These are phyloP conservation scores for Nelumbo lutea DNA, from an alignment of 164 flowering plant genomes.

Conservation along the genomic window DNA sequence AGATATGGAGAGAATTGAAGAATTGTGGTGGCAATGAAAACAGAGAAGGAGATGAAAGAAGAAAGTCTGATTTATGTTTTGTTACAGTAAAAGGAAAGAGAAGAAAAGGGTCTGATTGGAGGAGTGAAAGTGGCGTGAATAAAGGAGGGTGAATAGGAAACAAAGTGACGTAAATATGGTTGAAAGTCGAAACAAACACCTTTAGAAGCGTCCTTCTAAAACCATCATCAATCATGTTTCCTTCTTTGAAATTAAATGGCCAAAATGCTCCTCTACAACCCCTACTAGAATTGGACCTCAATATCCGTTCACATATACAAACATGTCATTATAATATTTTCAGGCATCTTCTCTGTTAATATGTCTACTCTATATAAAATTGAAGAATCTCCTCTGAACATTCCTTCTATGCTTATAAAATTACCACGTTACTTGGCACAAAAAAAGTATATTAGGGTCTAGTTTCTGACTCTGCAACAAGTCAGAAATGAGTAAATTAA, in stretches of 20 bases:
- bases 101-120: conserved; percentile 11
- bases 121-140: conserved; percentile 49
- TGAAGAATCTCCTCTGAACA: background rate
- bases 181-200: conserved; percentile 12
- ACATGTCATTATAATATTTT: background rate
- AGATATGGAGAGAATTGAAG: background rate
- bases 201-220: conserved; percentile 23
- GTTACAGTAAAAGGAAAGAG: background rate
- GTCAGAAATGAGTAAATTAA: too few species aligned
- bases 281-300: background rate
- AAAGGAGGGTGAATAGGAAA: conserved; percentile 26
- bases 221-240: conserved; percentile 4
- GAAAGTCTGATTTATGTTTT: background rate
- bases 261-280: background rate
- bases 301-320: background rate
- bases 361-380: background rate
- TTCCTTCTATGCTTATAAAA: too few species aligned
- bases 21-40: conserved; percentile 8
- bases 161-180: conserved; percentile 18
- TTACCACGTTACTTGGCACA: too few species aligned
- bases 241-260: background rate
- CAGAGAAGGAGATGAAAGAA: conserved; percentile 7
- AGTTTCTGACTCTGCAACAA: too few species aligned
- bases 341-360: too few species aligned
- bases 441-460: too few species aligned